Conservation (phyloP, 1,284 basidiomycete species). For the Volvariella volvacea region DNA sequence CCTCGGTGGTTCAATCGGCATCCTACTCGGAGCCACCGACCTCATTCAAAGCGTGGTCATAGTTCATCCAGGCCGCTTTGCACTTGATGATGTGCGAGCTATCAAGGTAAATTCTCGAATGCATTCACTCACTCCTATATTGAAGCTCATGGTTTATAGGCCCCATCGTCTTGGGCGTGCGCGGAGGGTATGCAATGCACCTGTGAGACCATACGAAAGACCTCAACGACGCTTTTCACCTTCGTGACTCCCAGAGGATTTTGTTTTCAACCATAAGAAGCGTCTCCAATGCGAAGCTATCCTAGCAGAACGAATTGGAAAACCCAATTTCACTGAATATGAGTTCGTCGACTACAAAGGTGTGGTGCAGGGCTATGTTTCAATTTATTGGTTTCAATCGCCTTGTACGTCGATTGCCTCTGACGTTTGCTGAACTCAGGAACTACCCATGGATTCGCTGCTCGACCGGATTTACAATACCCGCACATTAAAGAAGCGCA, state of each 20-base stretch:
- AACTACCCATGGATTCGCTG: constrained; percentile 52
- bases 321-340: constrained; percentile 37
- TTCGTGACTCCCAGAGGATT: constrained; percentile 41
- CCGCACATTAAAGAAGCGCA: constrained; percentile 43
- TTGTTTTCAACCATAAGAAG: constrained; percentile 30
- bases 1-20: constrained; percentile 44
- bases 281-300: constrained; percentile 36
- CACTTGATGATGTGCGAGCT: constrained; percentile 29
- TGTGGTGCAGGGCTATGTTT: constrained; percentile 11
- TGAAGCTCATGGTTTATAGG: constrained; percentile 38
- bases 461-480: constrained; percentile 39
- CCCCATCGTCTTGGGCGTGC: constrained; percentile 48
- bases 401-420: too few relatives aligned
- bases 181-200: constrained; percentile 38
- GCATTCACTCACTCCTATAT: constrained; percentile 9
- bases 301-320: constrained; percentile 37
- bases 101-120: constrained; percentile 32
- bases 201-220: neutral
- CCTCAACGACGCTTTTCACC: too few relatives aligned
- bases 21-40: constrained; percentile 33
- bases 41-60: constrained; percentile 46
- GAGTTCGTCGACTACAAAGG: constrained; percentile 54
- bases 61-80: constrained; percentile 45
- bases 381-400: neutral
- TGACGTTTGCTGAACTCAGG: too few relatives aligned